Evolutionary conservation across 1,284 basidiomycete genomes (phyloP).

Genomic region (Ustilago vetiveriae): DNA sequence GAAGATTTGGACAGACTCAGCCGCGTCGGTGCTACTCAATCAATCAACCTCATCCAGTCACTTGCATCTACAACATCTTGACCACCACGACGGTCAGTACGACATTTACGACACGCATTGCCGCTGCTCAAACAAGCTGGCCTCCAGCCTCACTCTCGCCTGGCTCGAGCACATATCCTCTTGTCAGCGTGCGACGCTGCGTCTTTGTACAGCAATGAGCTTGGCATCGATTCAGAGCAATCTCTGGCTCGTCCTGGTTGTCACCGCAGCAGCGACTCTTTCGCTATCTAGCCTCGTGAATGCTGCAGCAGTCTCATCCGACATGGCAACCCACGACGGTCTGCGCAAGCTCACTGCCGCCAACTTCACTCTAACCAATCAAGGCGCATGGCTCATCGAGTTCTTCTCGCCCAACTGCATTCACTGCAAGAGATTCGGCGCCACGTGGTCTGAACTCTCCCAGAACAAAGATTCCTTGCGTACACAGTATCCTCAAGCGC

Average conservation of each 20-base stretch:
- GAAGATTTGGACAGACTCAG: too few relatives aligned
- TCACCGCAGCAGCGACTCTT: conserved; percentile 1
- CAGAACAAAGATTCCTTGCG: conserved; percentile 72
- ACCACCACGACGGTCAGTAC: too few relatives aligned
- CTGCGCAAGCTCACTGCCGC: conserved; percentile 48
- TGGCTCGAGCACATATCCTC: too few relatives aligned
- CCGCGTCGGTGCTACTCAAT: too few relatives aligned
- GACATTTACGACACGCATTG: too few relatives aligned
- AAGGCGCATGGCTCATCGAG: conserved; percentile 64
- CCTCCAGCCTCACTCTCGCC: too few relatives aligned
- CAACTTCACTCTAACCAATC: conserved; percentile 54
- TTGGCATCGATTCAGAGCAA: conserved; percentile 17
- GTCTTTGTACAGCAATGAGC: conserved; percentile 14
- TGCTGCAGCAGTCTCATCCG: conserved; percentile 14
- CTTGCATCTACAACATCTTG: too few relatives aligned
- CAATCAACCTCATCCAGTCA: too few relatives aligned
- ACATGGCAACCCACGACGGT: conserved; percentile 45
- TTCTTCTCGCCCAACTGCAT: conserved; percentile 75
- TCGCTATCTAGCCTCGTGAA: conserved; percentile 7
- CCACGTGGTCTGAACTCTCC: conserved; percentile 81
- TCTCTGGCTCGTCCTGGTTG: conserved; percentile 6
- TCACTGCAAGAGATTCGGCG: conserved; percentile 81
- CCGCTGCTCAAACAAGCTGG: too few relatives aligned
- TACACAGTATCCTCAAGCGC: conserved; percentile 67
- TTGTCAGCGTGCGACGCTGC: neutral